Percentiles rank a stretch among this genome's conserved stretches.
Evolutionary conservation across 345 rosid species (phyloP).

Genomic region (Pseudoturritis turrita): DNA sequence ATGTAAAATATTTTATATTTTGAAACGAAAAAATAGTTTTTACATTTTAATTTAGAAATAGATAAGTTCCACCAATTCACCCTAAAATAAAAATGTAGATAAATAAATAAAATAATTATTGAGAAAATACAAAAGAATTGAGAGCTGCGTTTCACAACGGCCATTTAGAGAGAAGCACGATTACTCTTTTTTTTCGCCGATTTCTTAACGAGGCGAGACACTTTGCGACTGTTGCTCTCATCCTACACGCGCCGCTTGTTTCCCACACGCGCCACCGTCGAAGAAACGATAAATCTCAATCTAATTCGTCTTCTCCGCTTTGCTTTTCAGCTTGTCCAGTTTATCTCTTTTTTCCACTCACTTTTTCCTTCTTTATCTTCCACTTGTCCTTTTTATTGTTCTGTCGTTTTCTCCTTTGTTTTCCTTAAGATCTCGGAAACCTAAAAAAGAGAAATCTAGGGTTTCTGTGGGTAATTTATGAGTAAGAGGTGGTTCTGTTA

Average conservation of each 20-base stretch:
- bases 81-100: no score
- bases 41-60: no score
- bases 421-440: constrained; percentile 29
- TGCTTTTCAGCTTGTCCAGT: constrained; percentile 9
- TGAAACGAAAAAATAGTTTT: no score
- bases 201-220: background rate
- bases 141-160: constrained; percentile 8
- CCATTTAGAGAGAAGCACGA: constrained; percentile 6
- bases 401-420: constrained; percentile 7
- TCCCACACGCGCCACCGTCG: constrained; percentile 21
- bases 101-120: background rate
- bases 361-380: constrained; percentile 1
- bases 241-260: constrained; percentile 5
- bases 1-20: no score
- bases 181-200: background rate
- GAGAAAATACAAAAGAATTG: background rate
- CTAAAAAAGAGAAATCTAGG: constrained; percentile 10
- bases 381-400: background rate
- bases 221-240: background rate
- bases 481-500: background rate
- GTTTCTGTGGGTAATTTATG: constrained; percentile 13
- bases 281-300: background rate
- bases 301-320: background rate
- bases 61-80: no score
- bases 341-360: background rate